Evolutionary conservation across 1,139 yeast genomes (phyloP).

Genomic region (Diutina pseudorugosa): DNA sequence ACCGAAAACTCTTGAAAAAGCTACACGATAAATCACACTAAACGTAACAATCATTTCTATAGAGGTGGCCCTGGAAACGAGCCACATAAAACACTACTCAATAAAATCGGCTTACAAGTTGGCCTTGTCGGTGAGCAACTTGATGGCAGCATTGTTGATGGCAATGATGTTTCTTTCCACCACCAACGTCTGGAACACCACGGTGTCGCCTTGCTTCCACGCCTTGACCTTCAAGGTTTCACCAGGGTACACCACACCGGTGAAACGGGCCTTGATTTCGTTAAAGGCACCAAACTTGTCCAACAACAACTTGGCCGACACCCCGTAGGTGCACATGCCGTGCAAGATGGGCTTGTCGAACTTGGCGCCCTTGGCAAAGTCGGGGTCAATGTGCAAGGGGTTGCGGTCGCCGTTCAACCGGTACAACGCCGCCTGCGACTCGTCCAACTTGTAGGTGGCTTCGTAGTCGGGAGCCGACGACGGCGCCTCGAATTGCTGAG

Average conservation of each 20-base stretch:
- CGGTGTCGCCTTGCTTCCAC: constrained; percentile 65
- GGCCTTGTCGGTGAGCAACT: constrained; percentile 36
- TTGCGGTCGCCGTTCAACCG: constrained; percentile 90
- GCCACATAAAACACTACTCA: no score
- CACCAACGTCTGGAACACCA: constrained; percentile 75
- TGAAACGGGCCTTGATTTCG: constrained; percentile 84
- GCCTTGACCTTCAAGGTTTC: constrained; percentile 74
- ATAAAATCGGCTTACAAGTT: constrained; percentile 30
- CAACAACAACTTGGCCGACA: constrained; percentile 61
- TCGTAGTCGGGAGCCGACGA: constrained; percentile 57
- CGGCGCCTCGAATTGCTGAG: constrained; percentile 56
- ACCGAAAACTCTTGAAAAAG: no score
- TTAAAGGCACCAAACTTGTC: constrained; percentile 74
- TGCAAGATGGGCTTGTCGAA: constrained; percentile 84
- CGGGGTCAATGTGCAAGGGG: constrained; percentile 92
- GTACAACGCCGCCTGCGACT: constrained; percentile 80
- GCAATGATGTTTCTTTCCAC: constrained; percentile 72
- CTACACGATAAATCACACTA: background rate
- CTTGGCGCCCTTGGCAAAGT: constrained; percentile 79
- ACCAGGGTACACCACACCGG: constrained; percentile 95
- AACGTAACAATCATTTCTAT: background rate
- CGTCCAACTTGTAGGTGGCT: constrained; percentile 44
- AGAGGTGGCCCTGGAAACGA: no score
- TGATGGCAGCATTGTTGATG: constrained; percentile 81
- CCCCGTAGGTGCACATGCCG: constrained; percentile 84